Base-by-base conservation (phyloP, 169 alveolate genomes). In the Plasmodium inui region DNA sequence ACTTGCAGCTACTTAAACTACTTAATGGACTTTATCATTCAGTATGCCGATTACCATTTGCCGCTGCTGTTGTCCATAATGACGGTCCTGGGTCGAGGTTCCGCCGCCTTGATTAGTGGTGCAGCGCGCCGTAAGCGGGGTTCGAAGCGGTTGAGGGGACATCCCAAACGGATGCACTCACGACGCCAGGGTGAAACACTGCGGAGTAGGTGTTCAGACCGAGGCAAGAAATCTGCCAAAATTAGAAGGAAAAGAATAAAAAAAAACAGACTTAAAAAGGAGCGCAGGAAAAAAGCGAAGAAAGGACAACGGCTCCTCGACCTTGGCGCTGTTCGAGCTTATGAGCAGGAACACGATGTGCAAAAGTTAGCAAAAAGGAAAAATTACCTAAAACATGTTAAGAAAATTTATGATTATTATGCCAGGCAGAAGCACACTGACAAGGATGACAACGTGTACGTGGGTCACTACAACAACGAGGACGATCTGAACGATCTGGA, bases 21-120 rank as follows among this genome's bases (percentile, higher is more conserved):
- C 71, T 76, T 88, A 26, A 39, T 88, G 81, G 19, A 70, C 61
- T 88, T 88, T 78, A 78, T 88, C 30, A 79, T 79, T 26, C 19
- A 88, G 30, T 61, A 88, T 78, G 94, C 94, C n/a, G 94, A 88
- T 78, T 88, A 78, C 50, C 94, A 88, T 72, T 78, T 88, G 32
- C 89, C 94, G 3, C 50, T 88, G n/a, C 79, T 88, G 2, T 30
- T 88, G 57, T 88, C 89, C 17, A 88, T 88, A 34, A 44, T 71
- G 26, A 88, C 70, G 3, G 83, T 88, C 30, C 19, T 88, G 28
- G 82, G 82, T 3, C 44, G 8, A 6, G 44, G 41, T 10, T 34
- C 37, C 19, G 61, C 9, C 61, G 61, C 61, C 3, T 50, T 50
- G 26, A 17, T 50, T 50, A 17, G 7, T 50, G 22, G 9, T 50